phyloP scores from a whole-genome alignment of 192 early-diverging fungal species.

The Thamnidium elegans region DNA sequence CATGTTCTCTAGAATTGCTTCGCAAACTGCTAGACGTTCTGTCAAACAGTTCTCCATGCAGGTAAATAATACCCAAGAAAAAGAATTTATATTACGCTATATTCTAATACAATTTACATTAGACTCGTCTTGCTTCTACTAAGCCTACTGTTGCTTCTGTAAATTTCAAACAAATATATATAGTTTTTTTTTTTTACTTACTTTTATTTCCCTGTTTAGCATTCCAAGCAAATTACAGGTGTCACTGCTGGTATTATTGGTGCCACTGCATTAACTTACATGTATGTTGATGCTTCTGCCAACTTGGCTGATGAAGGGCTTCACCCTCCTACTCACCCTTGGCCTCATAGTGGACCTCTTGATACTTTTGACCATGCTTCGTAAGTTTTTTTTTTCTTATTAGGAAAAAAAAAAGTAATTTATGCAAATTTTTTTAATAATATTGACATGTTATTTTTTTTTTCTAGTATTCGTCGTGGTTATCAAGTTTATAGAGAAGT shows the following conservation, averaged over 20 bases:
- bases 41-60: slow-evolving; percentile 21
- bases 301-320: slow-evolving; percentile 90
- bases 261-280: slow-evolving; percentile 47
- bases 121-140: slow-evolving; percentile 39
- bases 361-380: slow-evolving; percentile 91
- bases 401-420: too few species aligned
- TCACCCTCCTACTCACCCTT: slow-evolving; percentile 86
- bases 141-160: slow-evolving; percentile 33
- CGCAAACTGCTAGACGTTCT: slow-evolving; percentile 34
- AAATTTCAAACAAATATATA: not conserved
- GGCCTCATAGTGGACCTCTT: slow-evolving; percentile 78
- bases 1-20: slow-evolving; percentile 41
- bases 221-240: slow-evolving; percentile 33
- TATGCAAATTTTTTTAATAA: not conserved
- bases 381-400: slow-evolving; percentile 47
- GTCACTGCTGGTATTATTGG: slow-evolving; percentile 59
- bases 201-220: slow-evolving; percentile 27
- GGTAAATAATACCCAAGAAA: slow-evolving; percentile 17
- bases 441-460: not conserved
- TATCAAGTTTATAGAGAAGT: slow-evolving; percentile 99
- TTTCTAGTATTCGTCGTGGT: slow-evolving; percentile 87
- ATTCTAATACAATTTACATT: not conserved
- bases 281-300: slow-evolving; percentile 60
- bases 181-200: not conserved
- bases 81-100: not conserved